Percentiles rank a stretch among this genome's conserved stretches.
phyloP scores from a whole-genome alignment of 108 stramenopile species.

The Cylindrotheca fusiformis region DNA sequence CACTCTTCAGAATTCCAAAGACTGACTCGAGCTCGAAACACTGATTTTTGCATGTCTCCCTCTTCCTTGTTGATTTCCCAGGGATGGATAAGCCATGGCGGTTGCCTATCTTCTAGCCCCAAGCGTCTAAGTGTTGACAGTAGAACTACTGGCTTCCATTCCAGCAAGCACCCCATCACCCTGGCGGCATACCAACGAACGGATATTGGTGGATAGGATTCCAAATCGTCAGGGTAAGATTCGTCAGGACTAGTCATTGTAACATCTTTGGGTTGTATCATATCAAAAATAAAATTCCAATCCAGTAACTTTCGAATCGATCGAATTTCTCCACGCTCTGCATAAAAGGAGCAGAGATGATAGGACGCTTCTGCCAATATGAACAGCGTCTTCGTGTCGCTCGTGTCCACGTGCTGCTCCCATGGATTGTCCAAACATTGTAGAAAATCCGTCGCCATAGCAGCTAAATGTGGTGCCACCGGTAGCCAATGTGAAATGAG shows the following conservation, averaged over 20 bases:
- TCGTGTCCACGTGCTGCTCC: slow-evolving; percentile 1
- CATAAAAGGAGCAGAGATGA: slow-evolving; percentile 27
- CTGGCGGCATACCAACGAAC: slow-evolving; percentile 70
- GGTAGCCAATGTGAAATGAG: slow-evolving; percentile 77
- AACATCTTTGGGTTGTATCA: slow-evolving; percentile 22
- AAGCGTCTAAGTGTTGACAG: slow-evolving; percentile 35
- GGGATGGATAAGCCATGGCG: slow-evolving; percentile 77
- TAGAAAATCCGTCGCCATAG: slow-evolving; percentile 59
- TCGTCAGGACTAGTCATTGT: slow-evolving; percentile 11
- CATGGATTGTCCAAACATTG: slow-evolving; percentile 28
- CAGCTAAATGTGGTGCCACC: slow-evolving; percentile 75
- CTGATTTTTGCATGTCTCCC: slow-evolving; percentile 33
- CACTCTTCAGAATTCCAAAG: slow-evolving; percentile 30
- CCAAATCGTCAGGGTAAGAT: neutral
- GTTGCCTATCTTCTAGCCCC: slow-evolving; percentile 45
- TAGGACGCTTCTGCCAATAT: slow-evolving; percentile 37
- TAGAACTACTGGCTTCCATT: slow-evolving; percentile 49
- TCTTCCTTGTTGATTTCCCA: slow-evolving; percentile 73
- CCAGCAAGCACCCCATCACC: slow-evolving; percentile 50
- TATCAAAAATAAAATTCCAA: slow-evolving; percentile 66
- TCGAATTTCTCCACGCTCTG: slow-evolving; percentile 31
- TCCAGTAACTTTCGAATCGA: slow-evolving; percentile 51
- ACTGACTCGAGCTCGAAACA: slow-evolving; percentile 10
- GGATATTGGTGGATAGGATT: slow-evolving; percentile 7
- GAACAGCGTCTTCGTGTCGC: slow-evolving; percentile 5